A percentile compares a stretch with the other conserved stretches of the same genome.
phyloP scores from a whole-genome alignment of 306 rosid genomes.

The Medicago truncatula region DNA sequence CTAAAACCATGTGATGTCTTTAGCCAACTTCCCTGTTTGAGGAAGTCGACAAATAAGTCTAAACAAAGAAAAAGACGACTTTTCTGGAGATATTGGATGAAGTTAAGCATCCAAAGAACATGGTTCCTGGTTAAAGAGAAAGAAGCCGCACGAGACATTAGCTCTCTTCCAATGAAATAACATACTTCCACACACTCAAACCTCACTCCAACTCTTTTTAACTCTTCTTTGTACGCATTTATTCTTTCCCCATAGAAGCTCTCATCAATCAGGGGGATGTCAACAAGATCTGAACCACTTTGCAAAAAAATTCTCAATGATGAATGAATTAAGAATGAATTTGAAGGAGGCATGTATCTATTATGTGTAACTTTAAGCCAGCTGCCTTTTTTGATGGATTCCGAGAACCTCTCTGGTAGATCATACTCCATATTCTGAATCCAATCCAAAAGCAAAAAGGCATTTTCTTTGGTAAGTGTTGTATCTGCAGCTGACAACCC shows the following conservation, averaged over 20 bases:
- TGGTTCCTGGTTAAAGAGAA: constrained; percentile 47
- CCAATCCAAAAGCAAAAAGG: constrained; percentile 71
- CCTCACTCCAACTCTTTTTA: constrained; percentile 73
- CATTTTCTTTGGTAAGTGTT: constrained; percentile 62
- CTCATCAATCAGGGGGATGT: constrained; percentile 70
- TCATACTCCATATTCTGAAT: constrained; percentile 36
- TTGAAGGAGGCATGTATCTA: constrained; percentile 65
- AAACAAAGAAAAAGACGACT: constrained; percentile 40
- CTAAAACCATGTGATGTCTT: constrained; percentile 58
- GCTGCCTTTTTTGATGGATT: constrained; percentile 60
- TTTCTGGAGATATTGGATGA: constrained; percentile 57
- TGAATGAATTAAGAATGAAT: constrained; percentile 62
- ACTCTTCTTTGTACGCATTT: constrained; percentile 56
- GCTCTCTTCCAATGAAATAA: constrained; percentile 60
- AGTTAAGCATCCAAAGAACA: constrained; percentile 60
- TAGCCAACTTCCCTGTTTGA: constrained; percentile 56
- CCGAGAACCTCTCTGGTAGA: constrained; percentile 55
- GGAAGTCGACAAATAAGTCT: constrained; percentile 47
- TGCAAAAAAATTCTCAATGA: constrained; percentile 62
- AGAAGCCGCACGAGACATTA: constrained; percentile 61
- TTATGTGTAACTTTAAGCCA: constrained; percentile 63
- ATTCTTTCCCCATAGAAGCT: constrained; percentile 56
- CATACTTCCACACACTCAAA: constrained; percentile 67
- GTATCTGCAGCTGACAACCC: constrained; percentile 54
- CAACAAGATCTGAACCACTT: constrained; percentile 63